These are phyloP conservation scores for Physaria fendleri DNA, from an alignment of 345 rosid species.

Conservation along the genomic window DNA sequence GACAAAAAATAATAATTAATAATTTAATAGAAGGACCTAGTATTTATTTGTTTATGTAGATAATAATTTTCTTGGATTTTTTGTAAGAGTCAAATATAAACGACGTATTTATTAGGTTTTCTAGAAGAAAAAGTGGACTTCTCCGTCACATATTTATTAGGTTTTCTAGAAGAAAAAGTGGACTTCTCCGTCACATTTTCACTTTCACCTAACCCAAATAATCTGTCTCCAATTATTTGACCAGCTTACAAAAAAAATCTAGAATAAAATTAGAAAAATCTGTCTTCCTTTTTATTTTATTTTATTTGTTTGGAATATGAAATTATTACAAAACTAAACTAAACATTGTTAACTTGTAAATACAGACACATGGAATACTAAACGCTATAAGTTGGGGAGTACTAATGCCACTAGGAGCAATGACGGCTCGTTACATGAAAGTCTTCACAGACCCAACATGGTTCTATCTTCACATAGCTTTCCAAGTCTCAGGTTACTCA, in stretches of 20 bases:
- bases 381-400: conserved; percentile 90
- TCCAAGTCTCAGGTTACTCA: conserved; percentile 66
- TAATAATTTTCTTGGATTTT: background rate
- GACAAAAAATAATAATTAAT: background rate
- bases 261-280: background rate
- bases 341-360: background rate
- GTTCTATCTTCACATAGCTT: conserved; percentile 73
- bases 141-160: conserved; percentile 16
- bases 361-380: conserved; percentile 74
- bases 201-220: conserved; percentile 4
- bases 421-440: conserved; percentile 74
- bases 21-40: background rate
- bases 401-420: conserved; percentile 67
- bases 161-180: conserved; percentile 7
- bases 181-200: conserved; percentile 13
- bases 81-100: conserved; percentile 12
- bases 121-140: conserved; percentile 6
- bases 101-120: conserved; percentile 8
- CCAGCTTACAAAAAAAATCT: background rate
- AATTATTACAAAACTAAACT: background rate
- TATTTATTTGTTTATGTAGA: background rate
- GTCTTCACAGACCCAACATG: conserved; percentile 87
- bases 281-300: background rate
- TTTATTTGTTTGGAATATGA: background rate
- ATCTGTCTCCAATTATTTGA: background rate